Percentiles rank a stretch among this genome's conserved stretches.
phyloP scores from a whole-genome alignment of 1,139 yeast species.

The Geotrichum phurueaensis region DNA sequence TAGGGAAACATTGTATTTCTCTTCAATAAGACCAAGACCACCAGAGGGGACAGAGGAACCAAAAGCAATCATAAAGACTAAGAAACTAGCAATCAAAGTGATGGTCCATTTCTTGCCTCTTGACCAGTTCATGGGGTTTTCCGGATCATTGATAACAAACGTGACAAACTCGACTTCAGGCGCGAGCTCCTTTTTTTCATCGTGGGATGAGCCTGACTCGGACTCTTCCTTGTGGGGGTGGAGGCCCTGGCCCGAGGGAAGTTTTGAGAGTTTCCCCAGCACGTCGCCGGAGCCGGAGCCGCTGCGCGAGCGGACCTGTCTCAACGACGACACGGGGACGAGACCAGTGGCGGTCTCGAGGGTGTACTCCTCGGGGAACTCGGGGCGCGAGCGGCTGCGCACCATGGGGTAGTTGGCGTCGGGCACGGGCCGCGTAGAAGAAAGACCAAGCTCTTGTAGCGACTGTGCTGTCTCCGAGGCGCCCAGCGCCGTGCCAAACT shows the following conservation, averaged over 20 bases:
- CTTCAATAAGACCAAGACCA: conserved; percentile 59
- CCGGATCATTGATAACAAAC: conserved; percentile 68
- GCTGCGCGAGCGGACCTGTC: conserved; percentile 28
- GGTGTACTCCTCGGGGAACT: conserved; percentile 88
- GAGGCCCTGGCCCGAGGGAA: background rate
- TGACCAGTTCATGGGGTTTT: conserved; percentile 84
- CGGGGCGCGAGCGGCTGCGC: conserved; percentile 42
- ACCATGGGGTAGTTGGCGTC: conserved; percentile 53
- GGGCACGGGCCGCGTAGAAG: conserved; percentile 46
- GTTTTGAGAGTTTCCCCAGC: conserved; percentile 1
- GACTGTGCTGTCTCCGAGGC: conserved; percentile 69
- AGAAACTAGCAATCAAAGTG: conserved; percentile 57
- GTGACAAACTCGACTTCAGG: conserved; percentile 76
- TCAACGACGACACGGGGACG: conserved; percentile 71
- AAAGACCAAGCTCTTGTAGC: conserved; percentile 55
- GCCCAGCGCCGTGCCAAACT: conserved; percentile 30
- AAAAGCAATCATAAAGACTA: conserved; percentile 82
- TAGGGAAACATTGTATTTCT: conserved; percentile 57
- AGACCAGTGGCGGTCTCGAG: conserved; percentile 82
- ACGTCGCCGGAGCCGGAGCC: background rate
- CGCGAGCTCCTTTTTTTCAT: conserved; percentile 28
- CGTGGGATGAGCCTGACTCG: conserved; percentile 20
- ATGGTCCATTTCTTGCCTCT: conserved; percentile 53
- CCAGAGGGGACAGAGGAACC: conserved; percentile 88
- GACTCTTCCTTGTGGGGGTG: conserved; percentile 13